These are phyloP conservation scores for Acidiella bohemica DNA, from an alignment of 495 filamentous ascomycete genomes.

Conservation along the genomic window DNA sequence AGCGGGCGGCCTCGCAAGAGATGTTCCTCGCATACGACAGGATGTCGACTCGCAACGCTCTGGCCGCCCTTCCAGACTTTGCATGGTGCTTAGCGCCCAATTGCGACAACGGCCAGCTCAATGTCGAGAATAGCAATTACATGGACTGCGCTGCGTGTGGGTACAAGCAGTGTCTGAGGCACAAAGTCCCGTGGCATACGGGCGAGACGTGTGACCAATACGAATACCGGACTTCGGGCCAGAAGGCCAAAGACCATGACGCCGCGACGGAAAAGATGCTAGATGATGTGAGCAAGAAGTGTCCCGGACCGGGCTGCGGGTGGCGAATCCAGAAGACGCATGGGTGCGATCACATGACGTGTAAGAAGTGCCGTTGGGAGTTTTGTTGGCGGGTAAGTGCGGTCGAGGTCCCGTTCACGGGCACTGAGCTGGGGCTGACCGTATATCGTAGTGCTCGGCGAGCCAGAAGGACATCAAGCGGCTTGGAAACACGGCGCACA, in stretches of 20 bases:
- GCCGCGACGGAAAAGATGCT: slow-evolving; percentile 16
- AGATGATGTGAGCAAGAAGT: slow-evolving; percentile 22
- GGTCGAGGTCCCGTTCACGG: no score
- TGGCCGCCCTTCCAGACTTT: slow-evolving; percentile 7
- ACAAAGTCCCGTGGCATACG: slow-evolving; percentile 30
- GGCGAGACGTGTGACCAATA: slow-evolving; percentile 31
- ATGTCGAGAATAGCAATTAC: slow-evolving; percentile 11
- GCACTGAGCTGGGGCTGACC: no score
- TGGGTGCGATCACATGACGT: slow-evolving; percentile 25
- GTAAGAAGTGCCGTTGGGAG: slow-evolving; percentile 21
- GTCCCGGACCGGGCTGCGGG: slow-evolving; percentile 20
- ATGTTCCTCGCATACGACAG: slow-evolving; percentile 18
- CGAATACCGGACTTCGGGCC: slow-evolving; percentile 22
- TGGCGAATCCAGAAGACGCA: slow-evolving; percentile 26
- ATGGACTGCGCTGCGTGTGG: slow-evolving; percentile 29
- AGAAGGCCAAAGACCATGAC: slow-evolving; percentile 20
- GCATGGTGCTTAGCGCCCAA: slow-evolving; percentile 14
- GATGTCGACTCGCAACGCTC: slow-evolving; percentile 5
- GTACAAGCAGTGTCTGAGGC: slow-evolving; percentile 28
- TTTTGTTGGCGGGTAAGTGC: slow-evolving; percentile 24
- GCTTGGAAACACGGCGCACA: slow-evolving; percentile 20
- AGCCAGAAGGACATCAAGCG: slow-evolving; percentile 13
- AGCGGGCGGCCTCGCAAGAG: slow-evolving; percentile 5
- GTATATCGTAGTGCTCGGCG: no score
- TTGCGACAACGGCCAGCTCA: slow-evolving; percentile 13